phyloP scores from a whole-genome alignment of 2,329 filamentous ascomycete genomes.

The Neurospora sp. region DNA sequence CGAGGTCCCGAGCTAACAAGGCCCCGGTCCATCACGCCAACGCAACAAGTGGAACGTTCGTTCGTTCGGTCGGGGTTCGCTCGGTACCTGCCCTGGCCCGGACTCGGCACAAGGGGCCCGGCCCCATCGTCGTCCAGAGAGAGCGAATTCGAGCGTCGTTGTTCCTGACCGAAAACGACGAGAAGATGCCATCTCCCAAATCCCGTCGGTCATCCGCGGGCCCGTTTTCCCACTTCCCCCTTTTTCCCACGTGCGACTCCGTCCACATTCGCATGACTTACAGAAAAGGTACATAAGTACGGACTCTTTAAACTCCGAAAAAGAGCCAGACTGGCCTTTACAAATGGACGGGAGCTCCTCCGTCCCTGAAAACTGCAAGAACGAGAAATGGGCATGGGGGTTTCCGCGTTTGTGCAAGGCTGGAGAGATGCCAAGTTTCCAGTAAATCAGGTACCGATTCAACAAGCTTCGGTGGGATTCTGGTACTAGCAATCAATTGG shows the following conservation, averaged over 20 bases:
- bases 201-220: neutral
- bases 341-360: neutral
- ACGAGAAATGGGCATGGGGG: neutral
- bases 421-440: neutral
- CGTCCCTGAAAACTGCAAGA: neutral
- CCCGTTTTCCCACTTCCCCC: neutral
- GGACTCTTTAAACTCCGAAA: neutral
- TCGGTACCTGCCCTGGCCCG: neutral
- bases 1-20: slow-evolving; percentile 14
- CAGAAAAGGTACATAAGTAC: neutral
- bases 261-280: neutral
- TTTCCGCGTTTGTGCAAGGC: neutral
- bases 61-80: neutral
- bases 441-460: neutral
- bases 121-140: neutral
- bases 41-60: neutral
- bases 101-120: neutral
- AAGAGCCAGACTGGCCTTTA: neutral
- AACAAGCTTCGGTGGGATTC: neutral
- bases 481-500: neutral
- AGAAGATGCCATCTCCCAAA: neutral
- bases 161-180: neutral
- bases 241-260: neutral
- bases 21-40: neutral
- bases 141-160: neutral